Evolutionary conservation across 148 eudicot genomes (phyloP).

Genomic region (Simmondsia chinensis): DNA sequence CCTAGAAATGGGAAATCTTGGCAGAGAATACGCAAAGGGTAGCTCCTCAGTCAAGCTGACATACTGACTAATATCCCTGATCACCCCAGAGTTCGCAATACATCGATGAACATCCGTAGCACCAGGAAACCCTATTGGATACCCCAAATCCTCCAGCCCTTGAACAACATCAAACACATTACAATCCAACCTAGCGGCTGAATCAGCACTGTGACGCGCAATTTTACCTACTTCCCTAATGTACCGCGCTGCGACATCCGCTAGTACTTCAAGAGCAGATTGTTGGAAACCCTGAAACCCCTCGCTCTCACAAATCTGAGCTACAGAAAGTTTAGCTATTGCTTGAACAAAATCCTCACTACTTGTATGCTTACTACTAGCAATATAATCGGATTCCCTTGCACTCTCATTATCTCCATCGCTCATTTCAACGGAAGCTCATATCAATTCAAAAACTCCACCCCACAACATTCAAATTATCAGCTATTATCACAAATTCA

Average conservation of each 20-base stretch:
- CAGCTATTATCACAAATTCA: no score
- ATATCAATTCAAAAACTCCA: conserved; percentile 1
- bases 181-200: conserved; percentile 51
- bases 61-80: conserved; percentile 43
- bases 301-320: conserved; percentile 59
- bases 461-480: no score
- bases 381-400: not conserved
- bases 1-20: conserved; percentile 43
- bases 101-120: conserved; percentile 47
- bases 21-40: conserved; percentile 47
- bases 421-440: conserved; percentile 10
- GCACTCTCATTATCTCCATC: conserved; percentile 3
- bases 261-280: conserved; percentile 43
- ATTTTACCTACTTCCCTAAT: conserved; percentile 43
- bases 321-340: conserved; percentile 49
- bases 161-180: conserved; percentile 66
- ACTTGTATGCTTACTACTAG: conserved; percentile 14
- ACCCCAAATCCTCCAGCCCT: conserved; percentile 64
- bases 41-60: conserved; percentile 38
- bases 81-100: conserved; percentile 33
- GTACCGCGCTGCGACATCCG: conserved; percentile 52
- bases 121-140: conserved; percentile 53
- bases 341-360: conserved; percentile 43
- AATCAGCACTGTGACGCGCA: conserved; percentile 37
- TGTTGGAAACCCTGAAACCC: conserved; percentile 69